phyloP scores from a whole-genome alignment of 805 yeast genomes.

The Suhomyces prunicola region DNA sequence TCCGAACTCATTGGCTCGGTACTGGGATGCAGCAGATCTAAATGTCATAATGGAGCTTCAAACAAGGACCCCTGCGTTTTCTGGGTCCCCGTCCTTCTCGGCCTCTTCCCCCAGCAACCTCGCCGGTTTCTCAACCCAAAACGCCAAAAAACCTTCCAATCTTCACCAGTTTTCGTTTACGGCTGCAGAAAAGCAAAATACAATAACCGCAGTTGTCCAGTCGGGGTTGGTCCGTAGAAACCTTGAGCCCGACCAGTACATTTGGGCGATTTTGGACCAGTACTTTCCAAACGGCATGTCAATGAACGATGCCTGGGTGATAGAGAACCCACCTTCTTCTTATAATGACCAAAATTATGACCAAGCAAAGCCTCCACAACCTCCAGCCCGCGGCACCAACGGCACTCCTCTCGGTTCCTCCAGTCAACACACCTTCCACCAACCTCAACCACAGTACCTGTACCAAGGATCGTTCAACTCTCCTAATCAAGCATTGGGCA shows the following conservation, averaged over 20 bases:
- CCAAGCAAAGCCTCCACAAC: neutral
- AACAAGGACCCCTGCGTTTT: neutral
- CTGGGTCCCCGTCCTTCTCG: neutral
- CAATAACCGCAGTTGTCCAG: conserved; percentile 7
- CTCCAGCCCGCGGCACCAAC: neutral
- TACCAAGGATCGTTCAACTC: conserved; percentile 6
- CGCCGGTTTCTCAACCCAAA: neutral
- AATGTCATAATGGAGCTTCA: conserved; percentile 32
- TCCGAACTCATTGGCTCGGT: conserved; percentile 61
- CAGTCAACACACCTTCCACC: conserved; percentile 18
- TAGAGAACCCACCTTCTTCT: conserved; percentile 33
- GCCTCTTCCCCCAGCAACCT: neutral
- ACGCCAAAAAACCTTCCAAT: neutral
- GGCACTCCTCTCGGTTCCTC: neutral
- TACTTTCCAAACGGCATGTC: conserved; percentile 67
- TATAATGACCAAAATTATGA: neutral
- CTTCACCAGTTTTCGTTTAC: conserved; percentile 6
- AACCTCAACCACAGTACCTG: conserved; percentile 35
- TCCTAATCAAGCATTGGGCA: conserved; percentile 6
- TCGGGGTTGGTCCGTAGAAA: conserved; percentile 5
- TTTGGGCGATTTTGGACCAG: conserved; percentile 56
- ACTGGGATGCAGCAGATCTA: conserved; percentile 69
- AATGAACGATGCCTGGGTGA: conserved; percentile 60
- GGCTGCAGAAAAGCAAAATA: conserved; percentile 14
- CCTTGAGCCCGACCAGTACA: conserved; percentile 59